These are phyloP conservation scores for Capronia americana DNA, from an alignment of 2,329 filamentous ascomycete genomes.

Conservation along the genomic window DNA sequence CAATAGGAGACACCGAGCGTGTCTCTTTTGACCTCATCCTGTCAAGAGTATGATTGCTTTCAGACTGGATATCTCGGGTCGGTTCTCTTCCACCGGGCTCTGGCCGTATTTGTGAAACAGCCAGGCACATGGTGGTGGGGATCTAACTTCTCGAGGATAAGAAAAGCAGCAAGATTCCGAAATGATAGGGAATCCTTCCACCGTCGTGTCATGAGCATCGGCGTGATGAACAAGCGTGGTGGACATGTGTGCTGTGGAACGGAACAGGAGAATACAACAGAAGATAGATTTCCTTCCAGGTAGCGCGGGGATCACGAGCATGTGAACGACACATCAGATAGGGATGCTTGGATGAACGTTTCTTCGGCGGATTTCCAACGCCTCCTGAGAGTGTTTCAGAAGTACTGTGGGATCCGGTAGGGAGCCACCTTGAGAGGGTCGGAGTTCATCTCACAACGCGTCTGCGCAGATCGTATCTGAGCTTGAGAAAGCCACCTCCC, in stretches of 20 bases:
- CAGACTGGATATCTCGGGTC: background rate
- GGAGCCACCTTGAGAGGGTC: background rate
- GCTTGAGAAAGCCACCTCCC: background rate
- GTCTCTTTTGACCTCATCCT: background rate
- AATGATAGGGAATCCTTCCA: background rate
- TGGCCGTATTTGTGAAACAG: conserved; percentile 4
- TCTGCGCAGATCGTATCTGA: conserved; percentile 8
- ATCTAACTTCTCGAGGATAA: conserved; percentile 5
- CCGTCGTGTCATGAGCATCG: background rate
- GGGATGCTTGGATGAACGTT: background rate
- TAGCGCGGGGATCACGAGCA: background rate
- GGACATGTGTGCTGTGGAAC: conserved; percentile 10
- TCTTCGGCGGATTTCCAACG: conserved; percentile 26
- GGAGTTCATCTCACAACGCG: background rate
- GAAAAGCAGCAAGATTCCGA: background rate
- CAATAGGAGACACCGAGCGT: background rate
- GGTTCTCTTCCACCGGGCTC: conserved; percentile 6
- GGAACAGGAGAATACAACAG: background rate
- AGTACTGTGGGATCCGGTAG: background rate
- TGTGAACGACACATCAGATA: background rate
- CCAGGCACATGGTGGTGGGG: background rate
- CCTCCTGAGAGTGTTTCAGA: conserved; percentile 28
- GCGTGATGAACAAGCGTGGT: background rate
- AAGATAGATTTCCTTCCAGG: background rate
- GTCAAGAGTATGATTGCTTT: background rate